These are phyloP conservation scores for Naganishia albida DNA, from an alignment of 1,284 basidiomycete species.

Conservation along the genomic window DNA sequence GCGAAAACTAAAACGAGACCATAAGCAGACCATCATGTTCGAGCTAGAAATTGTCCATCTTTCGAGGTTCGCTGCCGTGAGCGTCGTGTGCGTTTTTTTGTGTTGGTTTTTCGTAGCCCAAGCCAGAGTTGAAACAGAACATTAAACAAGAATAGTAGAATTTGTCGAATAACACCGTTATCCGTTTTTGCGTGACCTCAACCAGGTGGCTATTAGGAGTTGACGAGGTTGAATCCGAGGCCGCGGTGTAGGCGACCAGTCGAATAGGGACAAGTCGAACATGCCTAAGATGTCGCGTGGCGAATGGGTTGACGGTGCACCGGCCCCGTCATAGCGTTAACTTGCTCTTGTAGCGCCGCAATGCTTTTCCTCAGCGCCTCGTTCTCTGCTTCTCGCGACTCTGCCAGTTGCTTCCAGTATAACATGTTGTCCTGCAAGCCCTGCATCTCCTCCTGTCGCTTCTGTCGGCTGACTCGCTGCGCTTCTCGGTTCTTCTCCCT, in stretches of 20 bases:
- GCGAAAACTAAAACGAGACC: too few relatives aligned
- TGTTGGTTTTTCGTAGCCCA: too few relatives aligned
- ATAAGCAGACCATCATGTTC: too few relatives aligned
- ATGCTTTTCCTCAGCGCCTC: slow-evolving; percentile 5
- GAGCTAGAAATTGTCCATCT: too few relatives aligned
- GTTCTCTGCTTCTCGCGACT: slow-evolving; percentile 3
- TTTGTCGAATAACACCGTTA: slow-evolving; percentile 27
- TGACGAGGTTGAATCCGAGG: too few relatives aligned
- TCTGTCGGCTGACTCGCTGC: slow-evolving; percentile 19
- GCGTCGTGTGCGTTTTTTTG: too few relatives aligned
- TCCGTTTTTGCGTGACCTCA: slow-evolving; percentile 11
- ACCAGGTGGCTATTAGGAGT: neutral
- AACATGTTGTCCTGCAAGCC: slow-evolving; percentile 12
- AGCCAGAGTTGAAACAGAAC: neutral
- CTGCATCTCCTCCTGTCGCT: slow-evolving; percentile 18
- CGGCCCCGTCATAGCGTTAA: neutral
- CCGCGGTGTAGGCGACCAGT: too few relatives aligned
- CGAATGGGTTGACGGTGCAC: neutral
- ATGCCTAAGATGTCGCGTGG: neutral
- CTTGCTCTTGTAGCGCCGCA: neutral
- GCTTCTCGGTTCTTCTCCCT: slow-evolving; percentile 27
- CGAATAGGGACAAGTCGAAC: neutral
- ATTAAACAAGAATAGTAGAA: neutral
- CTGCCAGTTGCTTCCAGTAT: slow-evolving; percentile 11
- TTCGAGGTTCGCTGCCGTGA: too few relatives aligned